Evolutionary conservation across 2,329 filamentous ascomycete species (phyloP).

Genomic region (Aspergillus neoniger): DNA sequence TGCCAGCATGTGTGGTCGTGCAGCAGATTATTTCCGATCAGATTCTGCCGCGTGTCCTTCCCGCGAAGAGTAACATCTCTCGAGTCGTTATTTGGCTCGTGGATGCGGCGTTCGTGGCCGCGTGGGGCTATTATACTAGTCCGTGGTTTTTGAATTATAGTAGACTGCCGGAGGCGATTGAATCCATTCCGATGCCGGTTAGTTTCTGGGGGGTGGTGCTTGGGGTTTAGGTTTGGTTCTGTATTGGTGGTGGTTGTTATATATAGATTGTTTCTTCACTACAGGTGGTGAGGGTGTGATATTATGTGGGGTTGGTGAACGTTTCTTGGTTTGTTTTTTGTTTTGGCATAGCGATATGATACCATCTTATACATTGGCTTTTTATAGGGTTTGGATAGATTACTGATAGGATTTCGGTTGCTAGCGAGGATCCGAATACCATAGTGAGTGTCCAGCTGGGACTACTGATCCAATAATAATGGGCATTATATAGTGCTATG

Average conservation of each 20-base stretch:
- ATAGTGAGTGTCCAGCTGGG: too few relatives aligned
- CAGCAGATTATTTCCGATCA: conserved; percentile 14
- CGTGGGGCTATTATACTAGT: conserved; percentile 19
- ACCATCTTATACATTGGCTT: too few relatives aligned
- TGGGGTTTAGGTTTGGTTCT: neutral
- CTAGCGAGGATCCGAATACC: too few relatives aligned
- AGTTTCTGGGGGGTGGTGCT: conserved; percentile 4
- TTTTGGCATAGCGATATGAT: too few relatives aligned
- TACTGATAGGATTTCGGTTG: too few relatives aligned
- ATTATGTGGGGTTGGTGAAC: too few relatives aligned
- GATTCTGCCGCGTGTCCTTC: conserved; percentile 4
- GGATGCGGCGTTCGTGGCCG: conserved; percentile 11
- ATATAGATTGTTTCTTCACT: too few relatives aligned
- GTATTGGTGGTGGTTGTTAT: neutral
- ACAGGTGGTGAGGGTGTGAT: too few relatives aligned
- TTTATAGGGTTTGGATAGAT: too few relatives aligned
- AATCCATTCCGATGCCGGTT: conserved; percentile 11
- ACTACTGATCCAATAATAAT: too few relatives aligned
- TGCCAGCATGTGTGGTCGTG: conserved; percentile 15
- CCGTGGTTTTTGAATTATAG: conserved; percentile 22
- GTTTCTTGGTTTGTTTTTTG: too few relatives aligned
- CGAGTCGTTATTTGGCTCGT: conserved; percentile 9
- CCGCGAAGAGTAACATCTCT: neutral
- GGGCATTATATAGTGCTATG: too few relatives aligned
- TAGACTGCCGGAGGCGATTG: conserved; percentile 19